Conservation (phyloP, 352 stramenopile species). For the Pythium scleroteichum region DNA sequence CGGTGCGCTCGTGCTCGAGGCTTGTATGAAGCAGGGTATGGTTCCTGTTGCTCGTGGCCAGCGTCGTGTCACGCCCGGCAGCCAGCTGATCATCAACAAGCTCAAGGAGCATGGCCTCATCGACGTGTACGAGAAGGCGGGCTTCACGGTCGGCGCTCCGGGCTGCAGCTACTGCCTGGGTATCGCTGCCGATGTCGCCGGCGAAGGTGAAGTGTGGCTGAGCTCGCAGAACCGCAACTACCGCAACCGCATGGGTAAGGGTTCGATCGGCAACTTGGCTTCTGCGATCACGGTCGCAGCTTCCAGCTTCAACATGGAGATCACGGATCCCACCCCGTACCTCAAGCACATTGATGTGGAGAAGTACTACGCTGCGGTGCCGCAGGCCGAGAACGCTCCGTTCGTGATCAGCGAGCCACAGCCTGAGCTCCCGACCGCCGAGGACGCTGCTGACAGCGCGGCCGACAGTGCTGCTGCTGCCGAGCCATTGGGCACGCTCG, state of each 20-base stretch:
- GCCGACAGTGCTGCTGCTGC: conserved; percentile 29
- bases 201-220: conserved; percentile 85
- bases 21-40: conserved; percentile 70
- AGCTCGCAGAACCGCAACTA: conserved; percentile 87
- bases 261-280: conserved; percentile 78
- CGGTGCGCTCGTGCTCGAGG: conserved; percentile 74
- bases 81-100: conserved; percentile 79
- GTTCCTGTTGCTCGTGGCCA: conserved; percentile 55
- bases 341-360: conserved; percentile 70
- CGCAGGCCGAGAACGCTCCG: conserved; percentile 42
- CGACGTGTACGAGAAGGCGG: conserved; percentile 77
- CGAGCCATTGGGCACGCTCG: conserved; percentile 33
- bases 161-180: conserved; percentile 83
- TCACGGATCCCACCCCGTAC: conserved; percentile 77
- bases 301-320: conserved; percentile 81
- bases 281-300: conserved; percentile 80
- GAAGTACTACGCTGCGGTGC: conserved; percentile 64
- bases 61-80: conserved; percentile 77
- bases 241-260: conserved; percentile 85
- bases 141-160: conserved; percentile 74
- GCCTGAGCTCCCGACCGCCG: conserved; percentile 48
- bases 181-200: conserved; percentile 80
- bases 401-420: conserved; percentile 48
- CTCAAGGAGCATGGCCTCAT: conserved; percentile 77
- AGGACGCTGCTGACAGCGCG: conserved; percentile 18